These are phyloP conservation scores for Puccinia coronata DNA, from an alignment of 1,284 basidiomycete species.

Conservation along the genomic window DNA sequence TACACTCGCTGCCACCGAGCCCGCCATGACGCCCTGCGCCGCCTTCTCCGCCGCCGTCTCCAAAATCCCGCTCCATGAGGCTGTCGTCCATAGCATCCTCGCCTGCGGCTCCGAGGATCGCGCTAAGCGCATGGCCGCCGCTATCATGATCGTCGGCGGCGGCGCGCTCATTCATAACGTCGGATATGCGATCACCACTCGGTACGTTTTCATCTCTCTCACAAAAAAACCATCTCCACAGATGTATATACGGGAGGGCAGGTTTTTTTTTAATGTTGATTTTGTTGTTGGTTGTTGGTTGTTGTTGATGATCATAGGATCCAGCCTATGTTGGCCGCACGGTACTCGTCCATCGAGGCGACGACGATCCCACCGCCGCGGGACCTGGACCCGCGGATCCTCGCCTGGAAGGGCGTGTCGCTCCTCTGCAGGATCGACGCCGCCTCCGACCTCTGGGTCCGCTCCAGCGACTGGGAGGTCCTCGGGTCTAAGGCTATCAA, in stretches of 20 bases:
- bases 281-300: no score
- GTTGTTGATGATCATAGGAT: constrained; percentile 32
- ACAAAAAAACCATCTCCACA: no score
- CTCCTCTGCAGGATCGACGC: constrained; percentile 90
- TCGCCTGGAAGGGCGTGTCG: constrained; percentile 94
- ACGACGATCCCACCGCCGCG: constrained; percentile 80
- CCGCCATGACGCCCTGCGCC: constrained; percentile 59
- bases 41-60: constrained; percentile 81
- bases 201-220: constrained; percentile 58
- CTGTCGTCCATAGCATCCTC: constrained; percentile 85
- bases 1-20: constrained; percentile 51
- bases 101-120: constrained; percentile 83
- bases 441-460: constrained; percentile 84
- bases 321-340: constrained; percentile 24
- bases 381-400: constrained; percentile 82
- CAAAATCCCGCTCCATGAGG: constrained; percentile 88
- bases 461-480: constrained; percentile 76
- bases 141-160: constrained; percentile 81
- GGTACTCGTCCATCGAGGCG: constrained; percentile 36
- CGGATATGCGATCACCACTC: constrained; percentile 57
- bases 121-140: constrained; percentile 82
- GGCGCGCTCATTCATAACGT: constrained; percentile 65
- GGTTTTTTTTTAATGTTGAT: constrained; percentile 12
- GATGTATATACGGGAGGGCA: no score
- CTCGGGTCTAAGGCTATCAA: constrained; percentile 62